Percentiles rank a stretch among this genome's conserved stretches.
Conservation (phyloP, 2,329 filamentous ascomycete species). For the Aureobasidium sp. region DNA sequence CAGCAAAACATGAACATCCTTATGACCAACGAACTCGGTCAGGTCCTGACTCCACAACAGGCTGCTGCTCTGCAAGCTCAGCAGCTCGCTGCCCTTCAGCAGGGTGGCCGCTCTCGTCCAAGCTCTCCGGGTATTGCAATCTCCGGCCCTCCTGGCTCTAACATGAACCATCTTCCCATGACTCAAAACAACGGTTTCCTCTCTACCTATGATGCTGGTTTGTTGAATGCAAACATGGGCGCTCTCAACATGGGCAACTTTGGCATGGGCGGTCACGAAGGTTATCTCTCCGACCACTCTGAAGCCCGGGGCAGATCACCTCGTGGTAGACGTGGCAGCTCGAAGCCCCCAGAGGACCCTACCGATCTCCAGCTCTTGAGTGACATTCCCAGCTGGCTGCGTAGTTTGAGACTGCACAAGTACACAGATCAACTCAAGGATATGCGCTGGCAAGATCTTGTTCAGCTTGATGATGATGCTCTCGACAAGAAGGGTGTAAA, state of each 20-base stretch:
- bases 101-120: slow-evolving; percentile 71
- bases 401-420: slow-evolving; percentile 91
- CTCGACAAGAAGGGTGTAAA: slow-evolving; percentile 91
- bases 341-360: slow-evolving; percentile 95
- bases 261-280: slow-evolving; percentile 60
- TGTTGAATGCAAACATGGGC: slow-evolving; percentile 64
- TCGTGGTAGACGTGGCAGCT: slow-evolving; percentile 84
- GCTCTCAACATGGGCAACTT: slow-evolving; percentile 55
- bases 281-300: slow-evolving; percentile 89
- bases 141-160: slow-evolving; percentile 55
- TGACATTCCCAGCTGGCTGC: slow-evolving; percentile 93
- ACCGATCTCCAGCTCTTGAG: slow-evolving; percentile 84
- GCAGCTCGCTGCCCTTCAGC: slow-evolving; percentile 76
- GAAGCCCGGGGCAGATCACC: slow-evolving; percentile 87
- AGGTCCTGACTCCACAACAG: slow-evolving; percentile 62
- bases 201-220: slow-evolving; percentile 68
- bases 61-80: slow-evolving; percentile 55
- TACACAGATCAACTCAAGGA: slow-evolving; percentile 98
- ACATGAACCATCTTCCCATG: slow-evolving; percentile 57
- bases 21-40: slow-evolving; percentile 91
- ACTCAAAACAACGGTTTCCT: slow-evolving; percentile 94
- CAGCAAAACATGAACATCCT: slow-evolving; percentile 56
- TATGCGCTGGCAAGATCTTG: slow-evolving; percentile 88
- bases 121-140: slow-evolving; percentile 82
- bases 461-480: slow-evolving; percentile 87